phyloP scores from a whole-genome alignment of 164 flowering plant genomes.

The Vitis riparia region DNA sequence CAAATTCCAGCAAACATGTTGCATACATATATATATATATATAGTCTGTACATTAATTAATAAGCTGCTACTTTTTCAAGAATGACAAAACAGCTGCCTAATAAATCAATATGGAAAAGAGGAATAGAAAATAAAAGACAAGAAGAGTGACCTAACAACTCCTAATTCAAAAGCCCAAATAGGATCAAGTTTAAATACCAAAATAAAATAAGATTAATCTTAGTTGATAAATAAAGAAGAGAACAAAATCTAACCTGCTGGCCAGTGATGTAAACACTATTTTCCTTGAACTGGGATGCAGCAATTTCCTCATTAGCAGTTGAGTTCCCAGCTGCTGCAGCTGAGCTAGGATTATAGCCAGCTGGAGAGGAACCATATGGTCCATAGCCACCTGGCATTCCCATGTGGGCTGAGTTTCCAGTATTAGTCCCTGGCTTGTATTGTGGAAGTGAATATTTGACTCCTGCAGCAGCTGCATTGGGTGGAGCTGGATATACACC shows the following conservation, averaged over 20 bases:
- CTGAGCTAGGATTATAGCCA: constrained; percentile 63
- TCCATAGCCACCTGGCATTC: constrained; percentile 62
- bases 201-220: not conserved
- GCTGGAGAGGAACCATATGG: constrained; percentile 58
- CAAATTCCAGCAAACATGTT: too few species aligned
- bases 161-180: not conserved
- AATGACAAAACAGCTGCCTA: not conserved
- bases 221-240: not conserved
- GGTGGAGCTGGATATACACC: constrained; percentile 58
- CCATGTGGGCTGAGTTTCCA: constrained; percentile 59
- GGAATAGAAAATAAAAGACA: too few species aligned
- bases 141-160: too few species aligned
- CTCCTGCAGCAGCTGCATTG: constrained; percentile 41
- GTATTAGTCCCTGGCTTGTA: constrained; percentile 66
- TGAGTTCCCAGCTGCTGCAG: constrained; percentile 56
- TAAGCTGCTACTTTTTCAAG: too few species aligned
- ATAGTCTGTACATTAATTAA: too few species aligned
- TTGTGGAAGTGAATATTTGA: constrained; percentile 70
- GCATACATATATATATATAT: too few species aligned
- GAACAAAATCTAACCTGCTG: constrained; percentile 66
- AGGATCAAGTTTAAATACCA: not conserved
- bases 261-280: constrained; percentile 58
- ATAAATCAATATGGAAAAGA: not conserved
- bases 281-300: constrained; percentile 73
- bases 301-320: constrained; percentile 64